Evolutionary conservation across 768 basidiomycete species (phyloP).

Genomic region (Psilocybe azurescens): DNA sequence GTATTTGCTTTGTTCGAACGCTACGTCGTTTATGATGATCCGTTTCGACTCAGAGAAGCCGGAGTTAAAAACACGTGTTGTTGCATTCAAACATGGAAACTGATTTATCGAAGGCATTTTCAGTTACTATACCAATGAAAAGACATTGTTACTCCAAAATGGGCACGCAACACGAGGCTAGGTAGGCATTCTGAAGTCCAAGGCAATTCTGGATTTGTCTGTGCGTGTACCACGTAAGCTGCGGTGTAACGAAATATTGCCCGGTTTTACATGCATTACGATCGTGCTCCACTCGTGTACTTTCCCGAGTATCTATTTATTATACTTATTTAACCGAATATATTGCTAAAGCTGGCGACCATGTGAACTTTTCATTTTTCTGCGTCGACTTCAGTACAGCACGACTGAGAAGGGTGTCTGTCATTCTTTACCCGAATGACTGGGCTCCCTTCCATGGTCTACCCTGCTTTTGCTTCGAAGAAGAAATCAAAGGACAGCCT

Average conservation of each 20-base stretch:
- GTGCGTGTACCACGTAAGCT: no score
- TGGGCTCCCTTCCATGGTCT: background rate
- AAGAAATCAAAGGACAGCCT: no score
- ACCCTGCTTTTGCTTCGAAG: background rate
- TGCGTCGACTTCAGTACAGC: background rate
- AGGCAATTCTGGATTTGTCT: no score
- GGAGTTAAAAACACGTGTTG: background rate
- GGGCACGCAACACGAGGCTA: no score
- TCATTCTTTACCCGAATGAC: background rate
- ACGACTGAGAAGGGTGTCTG: background rate
- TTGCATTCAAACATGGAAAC: background rate
- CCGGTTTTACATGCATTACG: background rate
- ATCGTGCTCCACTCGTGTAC: background rate
- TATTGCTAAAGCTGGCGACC: background rate
- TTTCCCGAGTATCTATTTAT: background rate
- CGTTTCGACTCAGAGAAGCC: background rate
- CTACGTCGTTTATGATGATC: conserved; percentile 7
- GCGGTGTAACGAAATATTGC: no score
- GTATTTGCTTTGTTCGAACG: background rate
- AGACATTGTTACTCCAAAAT: no score
- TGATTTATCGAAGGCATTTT: background rate
- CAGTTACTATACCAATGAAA: no score
- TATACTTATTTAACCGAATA: background rate
- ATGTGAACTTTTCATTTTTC: background rate
- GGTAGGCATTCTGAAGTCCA: no score